A percentile compares a stretch with the other conserved stretches of the same genome.
These are phyloP conservation scores for Colletotrichum musicola DNA, from an alignment of 2,329 filamentous ascomycete species.

Conservation along the genomic window DNA sequence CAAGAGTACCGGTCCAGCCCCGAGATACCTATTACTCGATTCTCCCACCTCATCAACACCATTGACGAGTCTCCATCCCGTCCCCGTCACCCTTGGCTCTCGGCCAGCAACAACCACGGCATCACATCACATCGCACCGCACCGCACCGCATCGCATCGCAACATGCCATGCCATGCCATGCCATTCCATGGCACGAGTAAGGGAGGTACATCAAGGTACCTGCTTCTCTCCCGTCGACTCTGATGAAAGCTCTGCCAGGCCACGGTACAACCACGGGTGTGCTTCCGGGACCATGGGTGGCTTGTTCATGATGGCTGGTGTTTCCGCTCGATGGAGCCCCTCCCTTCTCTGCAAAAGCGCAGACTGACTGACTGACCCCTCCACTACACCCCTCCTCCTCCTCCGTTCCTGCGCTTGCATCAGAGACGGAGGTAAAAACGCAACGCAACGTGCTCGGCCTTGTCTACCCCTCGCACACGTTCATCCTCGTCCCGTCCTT, in stretches of 20 bases:
- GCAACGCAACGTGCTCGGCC: constrained; percentile 32
- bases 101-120: constrained; percentile 1
- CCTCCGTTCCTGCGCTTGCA: constrained; percentile 30
- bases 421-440: constrained; percentile 32
- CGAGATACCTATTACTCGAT: constrained; percentile 16
- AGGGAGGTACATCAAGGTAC: no score
- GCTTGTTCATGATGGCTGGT: constrained; percentile 18
- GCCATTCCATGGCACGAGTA: no score
- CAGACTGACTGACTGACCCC: neutral
- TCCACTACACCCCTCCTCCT: neutral
- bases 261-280: neutral
- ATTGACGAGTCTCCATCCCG: neutral
- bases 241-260: neutral
- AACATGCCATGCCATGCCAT: no score
- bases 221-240: no score
- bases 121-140: neutral
- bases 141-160: no score
- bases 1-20: constrained; percentile 19
- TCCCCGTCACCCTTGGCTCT: constrained; percentile 21
- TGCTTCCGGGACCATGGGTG: constrained; percentile 28
- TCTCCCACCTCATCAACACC: constrained; percentile 21
- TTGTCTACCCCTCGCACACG: neutral
- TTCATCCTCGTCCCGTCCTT: constrained; percentile 6
- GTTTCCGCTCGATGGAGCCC: constrained; percentile 34
- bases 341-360: neutral